Conservation (phyloP, 202 grass and related monocot species). For the Schoenoplectus triqueter region DNA sequence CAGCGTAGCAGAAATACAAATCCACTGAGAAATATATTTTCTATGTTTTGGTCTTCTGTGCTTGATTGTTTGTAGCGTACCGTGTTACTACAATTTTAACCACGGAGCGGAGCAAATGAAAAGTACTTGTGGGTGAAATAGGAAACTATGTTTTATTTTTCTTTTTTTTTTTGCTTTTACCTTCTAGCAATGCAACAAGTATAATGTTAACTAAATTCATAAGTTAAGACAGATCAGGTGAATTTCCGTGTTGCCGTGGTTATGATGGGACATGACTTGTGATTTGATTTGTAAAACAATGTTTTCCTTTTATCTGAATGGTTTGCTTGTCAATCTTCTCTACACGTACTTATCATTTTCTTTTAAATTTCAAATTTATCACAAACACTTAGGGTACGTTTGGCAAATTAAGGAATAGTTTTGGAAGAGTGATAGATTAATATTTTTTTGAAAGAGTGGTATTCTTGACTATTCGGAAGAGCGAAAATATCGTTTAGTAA, state of each 20-base stretch:
- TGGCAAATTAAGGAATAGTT: too few species aligned
- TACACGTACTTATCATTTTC: neutral
- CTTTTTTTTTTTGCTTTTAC: neutral
- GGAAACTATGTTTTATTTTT: conserved; percentile 9
- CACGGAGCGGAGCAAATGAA: neutral
- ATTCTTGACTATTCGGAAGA: too few species aligned
- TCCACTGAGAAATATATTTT: neutral
- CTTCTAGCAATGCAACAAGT: neutral
- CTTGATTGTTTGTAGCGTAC: neutral
- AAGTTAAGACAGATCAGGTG: too few species aligned
- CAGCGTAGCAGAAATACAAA: too few species aligned
- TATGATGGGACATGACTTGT: neutral
- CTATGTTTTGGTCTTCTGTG: neutral
- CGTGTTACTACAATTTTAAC: conserved; percentile 14
- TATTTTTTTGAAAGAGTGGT: too few species aligned
- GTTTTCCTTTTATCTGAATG: neutral
- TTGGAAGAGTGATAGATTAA: too few species aligned
- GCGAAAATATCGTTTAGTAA: too few species aligned
- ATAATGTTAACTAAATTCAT: neutral
- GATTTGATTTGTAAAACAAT: conserved; percentile 22
- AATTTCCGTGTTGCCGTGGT: neutral
- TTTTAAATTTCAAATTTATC: neutral
- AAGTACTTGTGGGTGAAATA: neutral
- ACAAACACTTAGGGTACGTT: too few species aligned
- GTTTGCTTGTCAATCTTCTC: conserved; percentile 10